Percentiles rank a stretch among this genome's conserved stretches.
These are phyloP conservation scores for Lentinula novae-zelandiae DNA, from an alignment of 1,284 basidiomycete genomes.

Conservation along the genomic window DNA sequence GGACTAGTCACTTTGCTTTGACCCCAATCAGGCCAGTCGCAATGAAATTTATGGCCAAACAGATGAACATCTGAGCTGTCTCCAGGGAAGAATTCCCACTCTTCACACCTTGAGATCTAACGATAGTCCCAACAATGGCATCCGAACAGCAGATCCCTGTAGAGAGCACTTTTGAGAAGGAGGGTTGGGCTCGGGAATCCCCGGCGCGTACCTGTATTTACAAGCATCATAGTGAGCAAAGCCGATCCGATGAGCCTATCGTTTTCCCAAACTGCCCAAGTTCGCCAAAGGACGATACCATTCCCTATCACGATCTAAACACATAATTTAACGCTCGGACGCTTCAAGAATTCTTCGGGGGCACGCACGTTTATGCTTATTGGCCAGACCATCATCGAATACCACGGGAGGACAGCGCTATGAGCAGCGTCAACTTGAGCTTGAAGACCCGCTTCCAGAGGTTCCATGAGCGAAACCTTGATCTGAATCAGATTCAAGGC, in stretches of 20 bases:
- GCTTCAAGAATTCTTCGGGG: too few relatives aligned
- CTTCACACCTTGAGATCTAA: not conserved
- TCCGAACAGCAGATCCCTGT: not conserved
- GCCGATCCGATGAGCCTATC: not conserved
- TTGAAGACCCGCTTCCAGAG: not conserved
- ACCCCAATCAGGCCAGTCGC: not conserved
- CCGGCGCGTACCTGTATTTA: not conserved
- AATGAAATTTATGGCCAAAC: not conserved
- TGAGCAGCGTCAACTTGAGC: slow-evolving; percentile 5
- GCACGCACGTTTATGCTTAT: not conserved
- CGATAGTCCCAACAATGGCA: not conserved
- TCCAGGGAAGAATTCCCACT: not conserved
- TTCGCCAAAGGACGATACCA: not conserved
- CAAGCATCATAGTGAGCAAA: not conserved
- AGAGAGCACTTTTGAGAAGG: not conserved
- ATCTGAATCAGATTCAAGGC: not conserved
- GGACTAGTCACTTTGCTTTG: not conserved
- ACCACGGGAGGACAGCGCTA: slow-evolving; percentile 1
- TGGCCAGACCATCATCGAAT: not conserved
- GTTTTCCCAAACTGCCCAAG: slow-evolving; percentile 1
- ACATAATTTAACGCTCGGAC: too few relatives aligned
- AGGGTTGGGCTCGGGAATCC: not conserved
- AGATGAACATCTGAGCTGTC: slow-evolving; percentile 1
- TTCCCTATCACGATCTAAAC: not conserved
- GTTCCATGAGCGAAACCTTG: slow-evolving; percentile 9